phyloP scores from a whole-genome alignment of 345 rosid genomes.

The Iberis pinnata region DNA sequence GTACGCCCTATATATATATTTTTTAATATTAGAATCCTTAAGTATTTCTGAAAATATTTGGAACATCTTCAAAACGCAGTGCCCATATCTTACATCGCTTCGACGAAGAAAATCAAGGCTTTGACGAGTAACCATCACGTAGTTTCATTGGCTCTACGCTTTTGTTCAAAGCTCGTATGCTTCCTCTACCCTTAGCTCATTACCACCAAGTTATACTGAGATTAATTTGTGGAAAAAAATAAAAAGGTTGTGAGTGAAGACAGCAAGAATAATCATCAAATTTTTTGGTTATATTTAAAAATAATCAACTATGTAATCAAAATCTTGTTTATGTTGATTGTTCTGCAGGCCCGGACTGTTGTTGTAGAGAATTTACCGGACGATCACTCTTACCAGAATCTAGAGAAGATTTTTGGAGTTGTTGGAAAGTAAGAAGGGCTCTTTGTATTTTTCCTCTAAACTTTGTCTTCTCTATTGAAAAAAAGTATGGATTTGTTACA shows the following conservation, averaged over 20 bases:
- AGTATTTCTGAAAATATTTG: neutral
- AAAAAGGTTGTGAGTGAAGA: constrained; percentile 66
- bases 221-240: no score
- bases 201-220: constrained; percentile 2
- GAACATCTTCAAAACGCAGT: no score
- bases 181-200: no score
- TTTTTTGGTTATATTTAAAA: no score
- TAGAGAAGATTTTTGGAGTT: constrained; percentile 74
- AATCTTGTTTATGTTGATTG: neutral
- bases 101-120: constrained; percentile 80
- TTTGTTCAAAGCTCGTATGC: constrained; percentile 80
- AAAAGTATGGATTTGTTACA: no score
- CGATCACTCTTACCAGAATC: constrained; percentile 91
- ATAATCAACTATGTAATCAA: neutral
- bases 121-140: constrained; percentile 49
- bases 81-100: constrained; percentile 62
- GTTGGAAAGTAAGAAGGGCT: constrained; percentile 88
- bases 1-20: constrained; percentile 43
- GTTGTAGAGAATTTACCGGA: constrained; percentile 94
- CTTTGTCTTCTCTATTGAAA: no score
- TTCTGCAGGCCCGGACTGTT: constrained; percentile 65
- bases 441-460: no score
- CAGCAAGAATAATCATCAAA: no score
- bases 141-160: constrained; percentile 69
- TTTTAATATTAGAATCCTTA: neutral